These are phyloP conservation scores for Tetrahymena borealis DNA, from an alignment of 73 alveolate genomes.

Conservation along the genomic window DNA sequence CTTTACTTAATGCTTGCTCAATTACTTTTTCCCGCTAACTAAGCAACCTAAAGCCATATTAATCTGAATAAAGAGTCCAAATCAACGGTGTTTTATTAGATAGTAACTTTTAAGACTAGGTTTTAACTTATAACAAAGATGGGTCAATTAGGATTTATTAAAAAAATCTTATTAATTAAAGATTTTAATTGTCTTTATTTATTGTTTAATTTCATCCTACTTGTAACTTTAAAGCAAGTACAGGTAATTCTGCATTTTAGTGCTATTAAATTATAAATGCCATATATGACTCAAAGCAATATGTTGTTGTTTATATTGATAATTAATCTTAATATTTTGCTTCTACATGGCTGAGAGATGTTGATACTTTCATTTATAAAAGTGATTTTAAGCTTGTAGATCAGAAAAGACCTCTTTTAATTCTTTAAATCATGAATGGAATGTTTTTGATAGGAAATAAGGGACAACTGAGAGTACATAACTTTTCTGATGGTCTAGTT, in stretches of 20 bases:
- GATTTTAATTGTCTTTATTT: neutral
- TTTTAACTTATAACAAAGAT: neutral
- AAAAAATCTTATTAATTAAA: too few relatives aligned
- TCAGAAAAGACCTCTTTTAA: too few relatives aligned
- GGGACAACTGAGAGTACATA: neutral
- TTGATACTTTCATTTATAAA: neutral
- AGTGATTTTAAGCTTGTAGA: neutral
- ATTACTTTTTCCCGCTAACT: too few relatives aligned
- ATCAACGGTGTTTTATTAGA: neutral
- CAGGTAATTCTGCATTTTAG: neutral
- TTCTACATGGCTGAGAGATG: neutral
- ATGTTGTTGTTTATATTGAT: too few relatives aligned
- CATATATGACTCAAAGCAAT: neutral
- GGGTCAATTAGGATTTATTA: neutral
- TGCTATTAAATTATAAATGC: neutral
- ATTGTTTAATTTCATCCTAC: neutral
- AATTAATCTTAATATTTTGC: neutral
- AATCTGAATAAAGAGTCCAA: neutral
- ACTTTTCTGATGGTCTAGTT: neutral
- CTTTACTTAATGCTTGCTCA: neutral
- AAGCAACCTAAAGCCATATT: neutral
- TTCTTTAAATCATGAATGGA: neutral
- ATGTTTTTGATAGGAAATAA: neutral
- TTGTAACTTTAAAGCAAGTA: neutral
- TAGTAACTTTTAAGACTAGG: neutral